Conservation (phyloP, 176 grass and related monocot genomes). For the Tillandsia fasciculata region DNA sequence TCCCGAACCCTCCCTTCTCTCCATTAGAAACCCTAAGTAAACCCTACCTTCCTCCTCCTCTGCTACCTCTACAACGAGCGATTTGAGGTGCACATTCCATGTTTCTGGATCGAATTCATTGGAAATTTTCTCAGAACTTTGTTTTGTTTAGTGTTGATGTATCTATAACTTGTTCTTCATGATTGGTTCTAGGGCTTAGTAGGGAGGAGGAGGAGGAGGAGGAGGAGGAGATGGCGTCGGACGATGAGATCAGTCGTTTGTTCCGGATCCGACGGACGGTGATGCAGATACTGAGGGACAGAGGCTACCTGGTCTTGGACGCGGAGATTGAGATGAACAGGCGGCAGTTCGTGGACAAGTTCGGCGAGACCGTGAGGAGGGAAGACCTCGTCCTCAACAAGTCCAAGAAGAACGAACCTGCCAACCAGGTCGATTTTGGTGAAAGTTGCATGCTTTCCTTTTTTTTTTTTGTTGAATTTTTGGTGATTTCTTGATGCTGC, state of each 20-base stretch:
- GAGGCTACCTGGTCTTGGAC: slow-evolving; percentile 29
- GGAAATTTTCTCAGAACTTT: no score
- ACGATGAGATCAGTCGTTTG: slow-evolving; percentile 40
- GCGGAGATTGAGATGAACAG: slow-evolving; percentile 23
- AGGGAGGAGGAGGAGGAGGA: no score
- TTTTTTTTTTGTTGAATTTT: not conserved
- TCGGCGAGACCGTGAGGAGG: slow-evolving; percentile 31
- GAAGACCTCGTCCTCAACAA: slow-evolving; percentile 43
- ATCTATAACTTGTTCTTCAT: no score
- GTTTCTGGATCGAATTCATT: no score
- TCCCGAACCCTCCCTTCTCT: no score
- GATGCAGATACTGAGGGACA: slow-evolving; percentile 66
- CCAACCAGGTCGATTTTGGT: slow-evolving; percentile 14
- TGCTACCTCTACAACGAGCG: no score
- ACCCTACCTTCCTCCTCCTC: no score
- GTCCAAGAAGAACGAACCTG: slow-evolving; percentile 2
- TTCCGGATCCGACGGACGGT: slow-evolving; percentile 65
- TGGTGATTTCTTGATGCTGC: no score
- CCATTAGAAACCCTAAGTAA: no score
- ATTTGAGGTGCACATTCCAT: no score
- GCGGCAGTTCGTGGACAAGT: slow-evolving; percentile 23
- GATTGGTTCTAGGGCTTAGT: no score
- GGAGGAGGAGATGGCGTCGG: slow-evolving; percentile 30
- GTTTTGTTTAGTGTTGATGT: no score
- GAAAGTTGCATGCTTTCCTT: not conserved